Percentiles rank a stretch among this genome's conserved stretches.
phyloP scores from a whole-genome alignment of 306 rosid genomes.

The Castanospermum australe region DNA sequence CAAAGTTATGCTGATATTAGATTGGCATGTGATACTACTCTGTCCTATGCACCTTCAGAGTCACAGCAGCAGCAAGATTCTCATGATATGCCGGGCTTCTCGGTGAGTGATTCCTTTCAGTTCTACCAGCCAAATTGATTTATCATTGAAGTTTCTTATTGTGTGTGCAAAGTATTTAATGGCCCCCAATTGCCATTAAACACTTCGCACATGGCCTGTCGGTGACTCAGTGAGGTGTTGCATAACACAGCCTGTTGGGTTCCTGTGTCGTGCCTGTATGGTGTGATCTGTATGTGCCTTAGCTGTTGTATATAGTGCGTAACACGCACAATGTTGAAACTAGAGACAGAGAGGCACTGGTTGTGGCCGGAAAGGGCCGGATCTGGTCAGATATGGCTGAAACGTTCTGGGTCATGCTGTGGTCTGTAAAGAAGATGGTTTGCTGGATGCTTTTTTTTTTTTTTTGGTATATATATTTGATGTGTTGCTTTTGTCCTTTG shows the following conservation, averaged over 20 bases:
- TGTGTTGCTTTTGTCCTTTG: not conserved
- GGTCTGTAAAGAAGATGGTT: not conserved
- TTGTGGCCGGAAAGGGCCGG: not conserved
- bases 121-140: not conserved
- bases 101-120: constrained; percentile 54
- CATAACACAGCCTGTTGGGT: not conserved
- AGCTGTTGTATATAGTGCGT: not conserved
- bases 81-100: constrained; percentile 77
- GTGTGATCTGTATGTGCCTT: not conserved
- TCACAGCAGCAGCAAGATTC: constrained; percentile 69
- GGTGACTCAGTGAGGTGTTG: not conserved
- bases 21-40: constrained; percentile 62
- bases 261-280: not conserved
- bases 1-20: constrained; percentile 70
- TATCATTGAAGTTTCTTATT: not conserved
- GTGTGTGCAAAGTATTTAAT: not conserved
- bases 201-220: too few relatives aligned
- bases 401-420: not conserved
- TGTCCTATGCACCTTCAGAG: constrained; percentile 64
- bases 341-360: not conserved
- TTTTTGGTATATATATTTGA: not conserved
- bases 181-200: not conserved
- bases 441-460: not conserved
- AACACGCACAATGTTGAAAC: not conserved
- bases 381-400: not conserved